Evolutionary conservation across 2,329 filamentous ascomycete species (phyloP), one percentile per base, ranked within the genome.

Genomic region (Plectosphaerella plurivora): DNA sequence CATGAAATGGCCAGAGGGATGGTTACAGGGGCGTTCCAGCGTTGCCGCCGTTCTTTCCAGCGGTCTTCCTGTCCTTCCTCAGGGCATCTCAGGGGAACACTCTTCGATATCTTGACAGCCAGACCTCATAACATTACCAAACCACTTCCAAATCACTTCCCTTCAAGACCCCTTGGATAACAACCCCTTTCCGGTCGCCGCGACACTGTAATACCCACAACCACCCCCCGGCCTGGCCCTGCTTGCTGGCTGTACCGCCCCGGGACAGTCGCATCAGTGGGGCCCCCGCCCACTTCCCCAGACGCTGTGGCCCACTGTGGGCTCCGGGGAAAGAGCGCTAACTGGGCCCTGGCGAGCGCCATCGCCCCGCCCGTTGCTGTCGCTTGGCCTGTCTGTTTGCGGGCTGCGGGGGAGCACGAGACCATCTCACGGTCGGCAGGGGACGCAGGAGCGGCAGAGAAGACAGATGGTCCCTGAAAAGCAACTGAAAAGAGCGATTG

Each of bases 251-350:
- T 33, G 28, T 15, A 47, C 12, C 45, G 7, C n/a, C 20, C 47
- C 47, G 15, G 36, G 47, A 35, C 47, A 24, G 15, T 49, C 20
- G 35, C 37, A 41, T 36, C 47, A 49, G 47, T 49, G 47, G 53
- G 52, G 48, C 48, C 39, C 24, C 49, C 45, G 48, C 55, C 55
- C 55, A 57, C 55, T 57, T 57, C 55, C 55, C 55, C 55, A 57
- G 55, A 57, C 53, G 47, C 53, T 57, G 55, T 54, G 50, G 47
- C 47, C 41, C 41, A 44, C 41, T 12, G 15, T 44, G 16, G 41
- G 53, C 53, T 54, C 53, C 28, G 53, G 55, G 55, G 53, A 55
- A 53, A 37, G 28, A 51, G 47, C 55, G 55, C 55, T 57, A 55
- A 45, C 45, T 18, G 16, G 41, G 41, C n/a, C 41, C 41, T 44